Evolutionary conservation across 2,329 filamentous ascomycete species (phyloP), one percentile per base, ranked within the genome.

Genomic region (Exophiala sideris): DNA sequence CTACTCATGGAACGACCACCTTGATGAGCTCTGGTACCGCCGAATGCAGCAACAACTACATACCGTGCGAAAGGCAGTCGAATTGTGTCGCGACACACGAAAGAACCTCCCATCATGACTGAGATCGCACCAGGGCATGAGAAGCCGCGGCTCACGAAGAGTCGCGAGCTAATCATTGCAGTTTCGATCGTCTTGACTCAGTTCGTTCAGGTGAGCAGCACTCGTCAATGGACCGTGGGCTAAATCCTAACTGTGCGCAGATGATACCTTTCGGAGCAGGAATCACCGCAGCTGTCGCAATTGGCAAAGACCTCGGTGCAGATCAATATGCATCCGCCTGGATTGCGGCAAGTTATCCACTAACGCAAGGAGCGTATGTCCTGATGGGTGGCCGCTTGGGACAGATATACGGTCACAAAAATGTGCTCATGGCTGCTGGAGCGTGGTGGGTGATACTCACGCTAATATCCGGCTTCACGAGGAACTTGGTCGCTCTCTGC

Each of bases 361-460:
- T 9, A 48, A 76, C 78, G 0, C 76, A 79, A 57, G 81, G 81
- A 9, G 79, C 81, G 0, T 84, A 84, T 60, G 78, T 85, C 32
- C 70, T 86, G 2, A 70, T 81, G 2, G 77, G 76, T 2, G 81
- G 81, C 2, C 75, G 82, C 0, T 65, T 85, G 3, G 82, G 82
- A 2, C 79, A 83, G 39, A 67, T 80, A 0, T 82, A 80, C 54
- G 83, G 83, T 0, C 76, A 84, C 66, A 81, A 81, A 63, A 71
- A 67, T 4, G 66, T 83, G 34, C 76, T 85, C 34, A 61, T 84
- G 6, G 60, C 84, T 6, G 61, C 71, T 48, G 83, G 83, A 2
- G 77, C 80, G 29, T 50, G 71, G 12, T 85, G 81, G 80, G 80
- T 76, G 1, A 38, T 78, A 4, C 84, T 79, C 75, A 77, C 77